These are phyloP conservation scores for Haematococcus sp. DNA, from an alignment of 139 green algal genomes.

Conservation along the genomic window DNA sequence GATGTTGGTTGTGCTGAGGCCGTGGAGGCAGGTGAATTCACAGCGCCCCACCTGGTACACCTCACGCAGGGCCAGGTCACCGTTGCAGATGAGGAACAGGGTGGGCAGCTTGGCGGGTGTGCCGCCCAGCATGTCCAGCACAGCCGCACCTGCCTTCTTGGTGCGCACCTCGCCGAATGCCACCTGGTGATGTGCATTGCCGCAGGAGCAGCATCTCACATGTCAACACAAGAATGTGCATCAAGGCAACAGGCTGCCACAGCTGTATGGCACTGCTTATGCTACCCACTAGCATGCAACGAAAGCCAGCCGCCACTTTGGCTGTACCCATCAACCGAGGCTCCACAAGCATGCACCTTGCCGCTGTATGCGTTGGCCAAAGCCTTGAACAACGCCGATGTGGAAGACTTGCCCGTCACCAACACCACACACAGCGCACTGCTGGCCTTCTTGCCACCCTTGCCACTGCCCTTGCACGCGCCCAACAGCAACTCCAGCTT, in stretches of 20 bases:
- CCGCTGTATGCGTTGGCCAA: constrained; percentile 49
- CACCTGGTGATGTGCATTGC: background rate
- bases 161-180: constrained; percentile 38
- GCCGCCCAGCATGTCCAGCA: constrained; percentile 3
- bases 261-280: too few species aligned
- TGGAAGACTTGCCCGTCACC: constrained; percentile 62
- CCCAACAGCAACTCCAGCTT: constrained; percentile 29
- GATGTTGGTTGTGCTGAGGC: too few species aligned
- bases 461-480: constrained; percentile 16
- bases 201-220: background rate
- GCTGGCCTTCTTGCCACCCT: constrained; percentile 8
- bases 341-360: constrained; percentile 33
- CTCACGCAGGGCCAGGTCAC: constrained; percentile 50
- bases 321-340: too few species aligned
- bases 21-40: too few species aligned
- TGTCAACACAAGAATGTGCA: background rate
- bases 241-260: background rate
- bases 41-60: constrained; percentile 40
- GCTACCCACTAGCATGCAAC: too few species aligned
- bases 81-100: constrained; percentile 73
- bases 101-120: constrained; percentile 35
- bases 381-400: constrained; percentile 52
- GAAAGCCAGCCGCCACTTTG: too few species aligned
- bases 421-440: constrained; percentile 71
- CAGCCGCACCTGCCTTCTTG: background rate